Conservation (phyloP, 768 basidiomycete species). For the Stropharia rugosoannulata region DNA sequence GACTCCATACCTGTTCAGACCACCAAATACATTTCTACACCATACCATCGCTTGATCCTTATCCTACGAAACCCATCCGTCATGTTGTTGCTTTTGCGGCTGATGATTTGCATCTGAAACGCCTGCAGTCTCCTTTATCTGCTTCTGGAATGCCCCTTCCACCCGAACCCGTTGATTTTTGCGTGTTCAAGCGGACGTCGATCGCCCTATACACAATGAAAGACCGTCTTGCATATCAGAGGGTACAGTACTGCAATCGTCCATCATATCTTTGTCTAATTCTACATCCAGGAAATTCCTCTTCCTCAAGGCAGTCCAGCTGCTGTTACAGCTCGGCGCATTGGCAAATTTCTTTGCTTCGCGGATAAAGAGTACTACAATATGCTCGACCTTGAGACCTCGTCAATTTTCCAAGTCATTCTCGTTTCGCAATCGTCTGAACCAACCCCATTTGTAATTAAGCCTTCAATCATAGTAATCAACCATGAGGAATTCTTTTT, state of each 20-base stretch:
- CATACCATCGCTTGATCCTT: slow-evolving; percentile 76
- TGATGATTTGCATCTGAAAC: slow-evolving; percentile 69
- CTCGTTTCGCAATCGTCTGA: slow-evolving; percentile 73
- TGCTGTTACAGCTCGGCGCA: slow-evolving; percentile 53
- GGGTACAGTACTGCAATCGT: slow-evolving; percentile 35
- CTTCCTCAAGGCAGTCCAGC: slow-evolving; percentile 48
- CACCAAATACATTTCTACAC: slow-evolving; percentile 76
- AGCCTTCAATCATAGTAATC: slow-evolving; percentile 76
- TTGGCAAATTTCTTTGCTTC: slow-evolving; percentile 65
- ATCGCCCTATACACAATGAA: slow-evolving; percentile 67
- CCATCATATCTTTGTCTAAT: neutral
- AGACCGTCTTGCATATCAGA: slow-evolving; percentile 60
- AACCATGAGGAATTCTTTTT: slow-evolving; percentile 81
- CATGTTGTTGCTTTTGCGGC: slow-evolving; percentile 81
- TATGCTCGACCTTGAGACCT: slow-evolving; percentile 74
- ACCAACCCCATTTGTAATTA: slow-evolving; percentile 37
- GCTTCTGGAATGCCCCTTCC: slow-evolving; percentile 33
- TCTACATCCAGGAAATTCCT: slow-evolving; percentile 62
- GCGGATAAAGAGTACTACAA: slow-evolving; percentile 75
- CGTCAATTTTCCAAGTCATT: slow-evolving; percentile 68
- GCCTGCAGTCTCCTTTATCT: slow-evolving; percentile 38
- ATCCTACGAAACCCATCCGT: slow-evolving; percentile 77
- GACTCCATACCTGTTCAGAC: slow-evolving; percentile 35
- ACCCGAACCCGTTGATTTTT: slow-evolving; percentile 64
- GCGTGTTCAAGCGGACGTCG: slow-evolving; percentile 63